Evolutionary conservation across 2,329 filamentous ascomycete species (phyloP).

Genomic region (Sporothrix curviconia): DNA sequence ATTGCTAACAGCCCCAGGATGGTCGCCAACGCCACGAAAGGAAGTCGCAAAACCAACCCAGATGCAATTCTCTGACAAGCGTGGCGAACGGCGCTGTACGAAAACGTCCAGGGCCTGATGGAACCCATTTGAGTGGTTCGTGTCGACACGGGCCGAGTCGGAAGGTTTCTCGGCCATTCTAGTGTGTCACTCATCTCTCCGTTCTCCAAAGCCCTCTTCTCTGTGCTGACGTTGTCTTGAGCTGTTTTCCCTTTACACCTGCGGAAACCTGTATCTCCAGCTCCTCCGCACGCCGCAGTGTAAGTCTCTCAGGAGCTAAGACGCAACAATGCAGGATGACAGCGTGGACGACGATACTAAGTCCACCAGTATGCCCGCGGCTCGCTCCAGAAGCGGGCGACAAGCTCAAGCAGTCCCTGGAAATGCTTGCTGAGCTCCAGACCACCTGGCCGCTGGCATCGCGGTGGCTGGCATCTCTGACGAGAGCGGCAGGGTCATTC

Average conservation of each 20-base stretch:
- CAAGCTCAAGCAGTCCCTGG: background rate
- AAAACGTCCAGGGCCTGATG: constrained; percentile 6
- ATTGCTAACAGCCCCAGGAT: background rate
- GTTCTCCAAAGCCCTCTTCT: too few species aligned
- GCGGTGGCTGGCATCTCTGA: constrained; percentile 4
- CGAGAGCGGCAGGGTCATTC: constrained; percentile 2
- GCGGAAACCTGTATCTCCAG: constrained; percentile 6
- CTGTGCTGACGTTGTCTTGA: background rate
- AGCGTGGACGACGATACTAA: too few species aligned
- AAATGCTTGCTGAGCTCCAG: constrained; percentile 8
- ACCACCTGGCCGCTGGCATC: constrained; percentile 12
- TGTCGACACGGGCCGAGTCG: constrained; percentile 9
- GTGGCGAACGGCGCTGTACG: constrained; percentile 5
- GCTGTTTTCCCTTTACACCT: constrained; percentile 8
- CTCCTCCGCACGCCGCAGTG: constrained; percentile 1
- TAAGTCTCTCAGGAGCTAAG: background rate
- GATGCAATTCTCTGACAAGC: background rate
- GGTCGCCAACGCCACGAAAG: background rate
- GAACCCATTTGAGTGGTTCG: constrained; percentile 10
- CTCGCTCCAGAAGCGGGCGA: background rate
- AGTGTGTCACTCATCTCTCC: background rate
- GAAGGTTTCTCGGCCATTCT: constrained; percentile 10
- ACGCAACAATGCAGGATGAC: too few species aligned
- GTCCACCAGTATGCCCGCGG: constrained; percentile 5
- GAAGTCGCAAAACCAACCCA: background rate